Conservation (phyloP, 768 basidiomycete species). For the Suillus brevipes region DNA sequence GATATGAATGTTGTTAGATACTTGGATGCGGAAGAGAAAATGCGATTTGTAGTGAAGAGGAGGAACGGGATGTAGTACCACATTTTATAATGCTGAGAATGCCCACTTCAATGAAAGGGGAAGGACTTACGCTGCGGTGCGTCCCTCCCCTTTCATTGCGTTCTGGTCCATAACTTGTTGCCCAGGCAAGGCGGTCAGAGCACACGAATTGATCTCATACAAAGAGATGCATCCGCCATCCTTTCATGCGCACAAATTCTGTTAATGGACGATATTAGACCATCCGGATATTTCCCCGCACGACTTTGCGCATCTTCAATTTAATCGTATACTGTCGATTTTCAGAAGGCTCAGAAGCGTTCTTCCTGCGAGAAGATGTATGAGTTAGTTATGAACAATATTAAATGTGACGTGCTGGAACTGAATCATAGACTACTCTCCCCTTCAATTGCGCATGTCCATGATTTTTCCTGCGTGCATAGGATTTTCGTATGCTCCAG, state of each 20-base stretch:
- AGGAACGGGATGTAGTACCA: neutral
- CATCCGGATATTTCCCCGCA: too few species aligned
- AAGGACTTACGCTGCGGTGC: neutral
- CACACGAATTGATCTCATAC: neutral
- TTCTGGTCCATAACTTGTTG: neutral
- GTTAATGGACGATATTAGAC: too few species aligned
- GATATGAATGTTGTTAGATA: neutral
- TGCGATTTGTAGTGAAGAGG: neutral
- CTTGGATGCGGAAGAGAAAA: neutral
- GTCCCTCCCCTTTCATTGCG: neutral
- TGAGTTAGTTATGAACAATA: too few species aligned
- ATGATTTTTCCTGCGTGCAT: too few species aligned
- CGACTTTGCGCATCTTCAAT: too few species aligned
- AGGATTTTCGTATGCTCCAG: too few species aligned
- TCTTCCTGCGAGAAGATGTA: too few species aligned
- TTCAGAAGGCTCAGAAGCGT: too few species aligned
- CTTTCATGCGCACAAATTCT: neutral
- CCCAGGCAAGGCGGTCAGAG: neutral
- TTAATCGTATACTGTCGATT: too few species aligned
- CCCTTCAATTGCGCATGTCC: too few species aligned
- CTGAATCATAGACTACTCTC: too few species aligned
- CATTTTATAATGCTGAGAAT: neutral
- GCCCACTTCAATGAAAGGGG: neutral
- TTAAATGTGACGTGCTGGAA: too few species aligned
- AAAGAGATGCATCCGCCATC: neutral